These are phyloP conservation scores for Sclerotinia spermophila DNA, from an alignment of 2,329 filamentous ascomycete species.

Conservation along the genomic window DNA sequence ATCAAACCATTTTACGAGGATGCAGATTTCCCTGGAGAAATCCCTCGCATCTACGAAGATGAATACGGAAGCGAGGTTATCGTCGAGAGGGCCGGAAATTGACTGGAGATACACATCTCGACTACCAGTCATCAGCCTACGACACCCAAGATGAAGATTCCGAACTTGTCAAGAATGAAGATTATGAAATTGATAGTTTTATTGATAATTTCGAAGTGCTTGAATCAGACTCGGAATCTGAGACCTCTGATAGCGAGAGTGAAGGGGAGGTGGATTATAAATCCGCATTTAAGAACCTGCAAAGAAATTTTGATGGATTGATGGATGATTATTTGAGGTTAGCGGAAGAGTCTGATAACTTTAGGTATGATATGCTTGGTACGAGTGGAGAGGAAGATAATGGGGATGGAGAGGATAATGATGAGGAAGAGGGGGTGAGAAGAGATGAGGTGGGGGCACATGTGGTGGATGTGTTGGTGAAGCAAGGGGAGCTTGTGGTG, in stretches of 20 bases:
- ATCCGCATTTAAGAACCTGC: background rate
- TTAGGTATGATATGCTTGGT: background rate
- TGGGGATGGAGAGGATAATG: background rate
- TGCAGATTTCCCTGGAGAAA: background rate
- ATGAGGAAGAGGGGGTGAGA: background rate
- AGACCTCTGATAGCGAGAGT: background rate
- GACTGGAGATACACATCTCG: constrained; percentile 25
- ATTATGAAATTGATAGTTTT: constrained; percentile 32
- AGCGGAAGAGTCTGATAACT: background rate
- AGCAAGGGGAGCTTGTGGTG: background rate
- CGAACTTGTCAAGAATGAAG: constrained; percentile 20
- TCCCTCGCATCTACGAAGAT: constrained; percentile 18
- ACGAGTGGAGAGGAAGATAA: background rate
- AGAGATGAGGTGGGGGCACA: background rate
- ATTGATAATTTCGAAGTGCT: constrained; percentile 26
- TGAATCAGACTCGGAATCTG: constrained; percentile 18
- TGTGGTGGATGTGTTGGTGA: background rate
- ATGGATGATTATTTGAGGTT: background rate
- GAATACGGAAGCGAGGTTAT: constrained; percentile 20
- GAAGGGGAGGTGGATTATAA: background rate
- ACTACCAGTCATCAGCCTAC: constrained; percentile 33
- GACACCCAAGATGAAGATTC: constrained; percentile 31
- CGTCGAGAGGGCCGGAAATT: constrained; percentile 2
- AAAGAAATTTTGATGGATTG: background rate
- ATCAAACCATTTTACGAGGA: constrained; percentile 26